These are phyloP conservation scores for Paramecium biaurelia DNA, from an alignment of 73 alveolate genomes.

Conservation along the genomic window DNA sequence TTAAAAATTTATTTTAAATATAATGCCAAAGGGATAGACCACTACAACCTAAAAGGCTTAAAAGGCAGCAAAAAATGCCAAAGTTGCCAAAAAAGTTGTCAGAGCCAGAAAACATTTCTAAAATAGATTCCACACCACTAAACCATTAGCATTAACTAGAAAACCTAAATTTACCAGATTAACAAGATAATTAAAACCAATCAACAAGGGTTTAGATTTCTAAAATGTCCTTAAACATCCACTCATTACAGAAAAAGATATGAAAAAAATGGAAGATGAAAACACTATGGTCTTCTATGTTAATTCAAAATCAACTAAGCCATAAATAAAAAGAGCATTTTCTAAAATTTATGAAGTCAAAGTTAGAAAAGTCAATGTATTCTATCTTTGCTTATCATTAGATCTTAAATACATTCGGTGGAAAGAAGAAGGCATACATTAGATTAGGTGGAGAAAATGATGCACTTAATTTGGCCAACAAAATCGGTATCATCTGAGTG, in stretches of 20 bases:
- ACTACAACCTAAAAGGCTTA: conserved; percentile 25
- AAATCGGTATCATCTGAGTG: conserved; percentile 81
- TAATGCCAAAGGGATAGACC: conserved; percentile 16
- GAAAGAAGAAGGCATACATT: conserved; percentile 86
- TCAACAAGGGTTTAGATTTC: conserved; percentile 62
- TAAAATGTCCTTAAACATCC: conserved; percentile 81
- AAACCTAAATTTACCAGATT: conserved; percentile 28
- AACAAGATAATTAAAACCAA: conserved; percentile 29
- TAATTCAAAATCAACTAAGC: conserved; percentile 76
- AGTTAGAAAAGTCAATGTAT: conserved; percentile 75
- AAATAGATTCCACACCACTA: conserved; percentile 43
- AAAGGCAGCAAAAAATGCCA: conserved; percentile 11
- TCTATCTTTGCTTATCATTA: neutral
- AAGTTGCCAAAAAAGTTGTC: neutral
- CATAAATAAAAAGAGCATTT: conserved; percentile 81
- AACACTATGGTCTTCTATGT: conserved; percentile 86
- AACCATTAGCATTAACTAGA: conserved; percentile 45
- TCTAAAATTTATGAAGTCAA: conserved; percentile 71
- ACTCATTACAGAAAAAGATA: conserved; percentile 80
- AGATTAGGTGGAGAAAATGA: conserved; percentile 74
- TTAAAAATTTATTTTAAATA: neutral
- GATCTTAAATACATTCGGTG: conserved; percentile 72
- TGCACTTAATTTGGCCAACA: conserved; percentile 83
- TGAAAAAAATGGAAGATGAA: conserved; percentile 85
- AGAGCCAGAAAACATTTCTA: conserved; percentile 31